Base-by-base conservation (phyloP, 192 early-diverging fungal genomes). In the Phlyctochytrium planicorne region DNA sequence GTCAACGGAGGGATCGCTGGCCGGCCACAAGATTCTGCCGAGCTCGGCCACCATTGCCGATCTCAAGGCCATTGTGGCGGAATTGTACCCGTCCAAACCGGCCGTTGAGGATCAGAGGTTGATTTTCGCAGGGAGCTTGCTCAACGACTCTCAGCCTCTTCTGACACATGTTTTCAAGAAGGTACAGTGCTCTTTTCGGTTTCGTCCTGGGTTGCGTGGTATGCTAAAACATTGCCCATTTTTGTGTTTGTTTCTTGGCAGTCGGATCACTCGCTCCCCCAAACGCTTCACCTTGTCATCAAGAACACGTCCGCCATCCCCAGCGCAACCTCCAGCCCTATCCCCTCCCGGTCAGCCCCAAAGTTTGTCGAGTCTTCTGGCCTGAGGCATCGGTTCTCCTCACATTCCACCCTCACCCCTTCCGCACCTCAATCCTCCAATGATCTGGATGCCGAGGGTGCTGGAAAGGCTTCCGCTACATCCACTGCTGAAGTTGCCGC, bases 101-200 rank as follows among this genome's bases (percentile, higher is more conserved):
- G 30, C 53, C 6, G 56, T 35, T 3, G 25, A 20, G 2, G 68
- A 66, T 27, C 70, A 68, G 63, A 23, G 73, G 30, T 37, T 75
- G 3, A 75, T 75, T 40, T 57, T 69, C 35, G 52, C 68, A 23
- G 73, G 73, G 31, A 65, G 65, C 30, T 55, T 75, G 27, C 34
- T 69, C 37, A 34, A 6, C 0, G 72, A 74, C 50, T 33, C 12
- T 4, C 25, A n/a, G 10, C n/a, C 40, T 50, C 10, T 65, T 14
- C 59, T 74, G n/a, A 3, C 50, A 20, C 62, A 69, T 17, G 31
- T 32, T 36, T 34, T 64, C 3, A 4, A 47, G 6, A 64, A 64
- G 34, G 63, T 64, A 27, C 12, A 33, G 10, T 6, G 12, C 25
- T 4, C 14, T 57, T 4, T 6, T 6, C 24, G 14, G 4, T 57